phyloP scores from a whole-genome alignment of 1,284 basidiomycete species.

The Sporisorium sorghi region DNA sequence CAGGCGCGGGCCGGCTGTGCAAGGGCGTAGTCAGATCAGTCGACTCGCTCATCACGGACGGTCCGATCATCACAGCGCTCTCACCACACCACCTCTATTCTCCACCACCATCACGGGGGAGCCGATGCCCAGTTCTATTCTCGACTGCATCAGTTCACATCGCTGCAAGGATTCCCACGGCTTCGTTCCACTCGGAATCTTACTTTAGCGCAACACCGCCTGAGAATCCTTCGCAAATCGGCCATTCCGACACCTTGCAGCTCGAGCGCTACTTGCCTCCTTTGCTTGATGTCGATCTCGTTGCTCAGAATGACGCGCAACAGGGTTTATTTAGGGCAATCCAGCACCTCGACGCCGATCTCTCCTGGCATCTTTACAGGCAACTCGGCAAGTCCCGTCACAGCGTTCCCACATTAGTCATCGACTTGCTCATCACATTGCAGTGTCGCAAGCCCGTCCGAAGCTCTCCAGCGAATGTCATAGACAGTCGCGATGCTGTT shows the following conservation, averaged over 20 bases:
- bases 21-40: constrained; percentile 30
- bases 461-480: constrained; percentile 8
- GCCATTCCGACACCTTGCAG: not conserved
- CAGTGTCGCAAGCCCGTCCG: constrained; percentile 40
- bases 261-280: constrained; percentile 38
- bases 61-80: not conserved
- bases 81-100: not conserved
- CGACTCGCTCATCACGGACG: constrained; percentile 5
- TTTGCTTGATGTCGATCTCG: constrained; percentile 18
- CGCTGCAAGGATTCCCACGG: not conserved
- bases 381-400: constrained; percentile 25
- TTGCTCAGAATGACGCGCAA: constrained; percentile 16
- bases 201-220: constrained; percentile 36
- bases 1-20: constrained; percentile 26
- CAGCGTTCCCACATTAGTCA: constrained; percentile 8
- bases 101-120: not conserved
- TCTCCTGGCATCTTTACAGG: constrained; percentile 31
- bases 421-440: constrained; percentile 31
- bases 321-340: constrained; percentile 22
- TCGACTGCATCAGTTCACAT: not conserved
- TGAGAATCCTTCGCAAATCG: not conserved
- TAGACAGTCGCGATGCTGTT: constrained; percentile 14
- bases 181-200: constrained; percentile 19
- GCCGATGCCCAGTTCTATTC: not conserved
- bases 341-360: constrained; percentile 30